These are phyloP conservation scores for Sechiopsis laciniata DNA, from an alignment of 306 rosid species.

Conservation along the genomic window DNA sequence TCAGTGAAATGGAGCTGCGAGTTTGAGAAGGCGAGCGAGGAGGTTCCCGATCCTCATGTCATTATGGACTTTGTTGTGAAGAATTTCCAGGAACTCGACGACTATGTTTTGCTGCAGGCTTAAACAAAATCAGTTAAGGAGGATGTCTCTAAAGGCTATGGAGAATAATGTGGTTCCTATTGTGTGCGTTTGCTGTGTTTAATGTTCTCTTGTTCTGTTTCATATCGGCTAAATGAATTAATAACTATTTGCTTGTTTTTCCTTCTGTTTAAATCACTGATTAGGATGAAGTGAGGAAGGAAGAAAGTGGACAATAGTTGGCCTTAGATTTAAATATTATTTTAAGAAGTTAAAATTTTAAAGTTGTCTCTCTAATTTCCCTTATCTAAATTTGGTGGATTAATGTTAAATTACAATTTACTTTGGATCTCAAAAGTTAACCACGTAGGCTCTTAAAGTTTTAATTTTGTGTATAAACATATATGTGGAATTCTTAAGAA, in stretches of 20 bases:
- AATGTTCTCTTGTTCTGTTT: conserved; percentile 2
- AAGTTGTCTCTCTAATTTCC: too few relatives aligned
- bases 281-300: too few relatives aligned
- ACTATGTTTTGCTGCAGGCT: conserved; percentile 28
- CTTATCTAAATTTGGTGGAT: too few relatives aligned
- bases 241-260: neutral
- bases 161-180: neutral
- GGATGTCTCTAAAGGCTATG: neutral
- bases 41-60: conserved; percentile 52
- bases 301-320: too few relatives aligned
- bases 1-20: conserved; percentile 60
- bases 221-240: neutral
- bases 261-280: neutral
- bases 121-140: neutral
- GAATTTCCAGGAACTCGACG: conserved; percentile 70
- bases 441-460: too few relatives aligned
- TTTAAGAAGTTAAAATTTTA: too few relatives aligned
- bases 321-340: too few relatives aligned
- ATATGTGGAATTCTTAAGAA: too few relatives aligned
- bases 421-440: too few relatives aligned
- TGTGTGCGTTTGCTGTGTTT: conserved; percentile 9
- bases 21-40: conserved; percentile 44
- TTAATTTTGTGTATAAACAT: too few relatives aligned
- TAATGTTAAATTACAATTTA: too few relatives aligned
- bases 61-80: conserved; percentile 67